Evolutionary conservation across 225 moss, liverwort and hornwort species (phyloP).

Genomic region (Ulota crispa): DNA sequence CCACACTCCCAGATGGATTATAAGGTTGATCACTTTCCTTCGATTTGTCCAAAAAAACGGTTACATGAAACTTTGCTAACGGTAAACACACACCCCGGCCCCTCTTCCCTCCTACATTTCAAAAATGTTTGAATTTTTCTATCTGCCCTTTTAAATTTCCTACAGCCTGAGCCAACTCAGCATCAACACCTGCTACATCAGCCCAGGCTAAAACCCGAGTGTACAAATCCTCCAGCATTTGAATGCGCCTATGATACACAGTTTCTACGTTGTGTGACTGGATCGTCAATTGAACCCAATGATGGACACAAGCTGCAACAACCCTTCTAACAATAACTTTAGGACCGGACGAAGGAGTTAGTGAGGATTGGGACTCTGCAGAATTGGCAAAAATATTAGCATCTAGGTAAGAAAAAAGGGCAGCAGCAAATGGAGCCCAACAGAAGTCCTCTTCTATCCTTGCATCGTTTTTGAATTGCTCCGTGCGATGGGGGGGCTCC

Average conservation of each 20-base stretch:
- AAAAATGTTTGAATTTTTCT: constrained; percentile 23
- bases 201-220: constrained; percentile 29
- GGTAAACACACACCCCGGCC: neutral
- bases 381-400: neutral
- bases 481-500: constrained; percentile 42
- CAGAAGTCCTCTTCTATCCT: constrained; percentile 14
- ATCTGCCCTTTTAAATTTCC: constrained; percentile 29
- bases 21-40: neutral
- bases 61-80: neutral
- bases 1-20: neutral
- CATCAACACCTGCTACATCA: constrained; percentile 6
- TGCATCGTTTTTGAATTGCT: constrained; percentile 32
- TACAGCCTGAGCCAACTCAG: constrained; percentile 26
- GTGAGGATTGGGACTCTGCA: neutral
- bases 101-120: constrained; percentile 8
- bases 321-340: constrained; percentile 6
- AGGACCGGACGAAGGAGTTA: neutral
- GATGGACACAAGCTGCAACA: constrained; percentile 40
- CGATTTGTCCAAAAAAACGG: neutral
- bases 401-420: constrained; percentile 31
- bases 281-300: constrained; percentile 36
- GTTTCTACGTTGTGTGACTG: constrained; percentile 19
- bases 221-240: constrained; percentile 35
- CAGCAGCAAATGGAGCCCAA: constrained; percentile 41
- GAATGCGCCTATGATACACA: constrained; percentile 25